These are phyloP conservation scores for Stramenopiles sp. DNA, from an alignment of 352 stramenopile species.

Conservation along the genomic window DNA sequence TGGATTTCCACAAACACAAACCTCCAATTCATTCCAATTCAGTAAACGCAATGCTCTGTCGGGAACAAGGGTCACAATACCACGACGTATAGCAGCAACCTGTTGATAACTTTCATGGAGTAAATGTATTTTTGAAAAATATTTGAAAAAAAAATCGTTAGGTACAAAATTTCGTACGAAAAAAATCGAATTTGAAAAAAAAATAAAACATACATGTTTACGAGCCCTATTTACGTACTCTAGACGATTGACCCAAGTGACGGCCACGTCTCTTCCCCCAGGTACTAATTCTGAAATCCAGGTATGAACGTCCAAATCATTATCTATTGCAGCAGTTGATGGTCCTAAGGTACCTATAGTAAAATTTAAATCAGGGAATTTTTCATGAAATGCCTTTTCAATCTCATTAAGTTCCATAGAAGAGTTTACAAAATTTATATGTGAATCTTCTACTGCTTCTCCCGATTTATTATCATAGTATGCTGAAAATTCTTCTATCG, in stretches of 20 bases:
- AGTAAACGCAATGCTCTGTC: conserved; percentile 20
- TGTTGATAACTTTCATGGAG: too few species aligned
- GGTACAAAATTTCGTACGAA: too few species aligned
- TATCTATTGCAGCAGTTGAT: too few species aligned
- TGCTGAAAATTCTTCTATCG: conserved; percentile 18
- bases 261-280: too few species aligned
- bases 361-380: conserved; percentile 5
- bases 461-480: conserved; percentile 22
- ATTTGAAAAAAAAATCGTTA: too few species aligned
- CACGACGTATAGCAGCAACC: conserved; percentile 15
- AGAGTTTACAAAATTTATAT: conserved; percentile 18
- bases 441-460: conserved; percentile 51
- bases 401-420: conserved; percentile 31
- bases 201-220: too few species aligned
- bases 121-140: too few species aligned
- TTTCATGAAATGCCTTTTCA: conserved; percentile 6
- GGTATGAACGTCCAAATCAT: too few species aligned
- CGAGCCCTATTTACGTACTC: too few species aligned
- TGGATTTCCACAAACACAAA: conserved; percentile 22
- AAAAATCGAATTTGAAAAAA: too few species aligned
- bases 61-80: conserved; percentile 19
- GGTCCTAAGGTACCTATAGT: not conserved
- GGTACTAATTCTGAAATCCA: too few species aligned
- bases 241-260: too few species aligned
- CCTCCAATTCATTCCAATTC: conserved; percentile 23